A percentile compares a stretch with the other conserved stretches of the same genome.
phyloP scores from a whole-genome alignment of 2,329 filamentous ascomycete species.

The Pestalotiopsis fici region DNA sequence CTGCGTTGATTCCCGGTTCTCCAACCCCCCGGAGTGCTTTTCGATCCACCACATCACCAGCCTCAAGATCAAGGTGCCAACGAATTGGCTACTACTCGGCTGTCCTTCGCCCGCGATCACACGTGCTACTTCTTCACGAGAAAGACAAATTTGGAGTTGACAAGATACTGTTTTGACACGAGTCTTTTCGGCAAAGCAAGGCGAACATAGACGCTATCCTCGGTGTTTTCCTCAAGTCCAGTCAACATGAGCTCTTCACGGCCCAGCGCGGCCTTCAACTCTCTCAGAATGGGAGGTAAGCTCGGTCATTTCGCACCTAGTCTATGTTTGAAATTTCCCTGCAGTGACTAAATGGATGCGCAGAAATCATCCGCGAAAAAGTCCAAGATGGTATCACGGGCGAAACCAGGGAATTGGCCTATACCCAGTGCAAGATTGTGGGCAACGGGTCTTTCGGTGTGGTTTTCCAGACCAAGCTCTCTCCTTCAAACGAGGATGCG shows the following conservation, averaged over 20 bases:
- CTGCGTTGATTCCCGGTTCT: background rate
- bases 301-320: conserved; percentile 22
- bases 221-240: background rate
- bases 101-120: background rate
- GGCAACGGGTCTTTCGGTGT: conserved; percentile 99
- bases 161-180: background rate
- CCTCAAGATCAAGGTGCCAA: background rate
- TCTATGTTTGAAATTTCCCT: conserved; percentile 4
- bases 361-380: conserved; percentile 98
- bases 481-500: conserved; percentile 95
- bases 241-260: conserved; percentile 78
- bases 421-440: conserved; percentile 99
- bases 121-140: background rate
- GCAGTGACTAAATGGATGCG: conserved; percentile 19
- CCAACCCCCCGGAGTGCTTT: background rate
- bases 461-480: conserved; percentile 98
- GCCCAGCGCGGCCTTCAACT: conserved; percentile 77
- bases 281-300: conserved; percentile 95
- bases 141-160: background rate
- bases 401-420: conserved; percentile 94
- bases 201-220: background rate
- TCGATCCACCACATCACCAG: background rate
- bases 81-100: background rate
- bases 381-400: conserved; percentile 97
- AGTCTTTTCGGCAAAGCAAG: background rate